Base-by-base conservation (phyloP, 805 yeast genomes). In the Myxozyma monticola region DNA sequence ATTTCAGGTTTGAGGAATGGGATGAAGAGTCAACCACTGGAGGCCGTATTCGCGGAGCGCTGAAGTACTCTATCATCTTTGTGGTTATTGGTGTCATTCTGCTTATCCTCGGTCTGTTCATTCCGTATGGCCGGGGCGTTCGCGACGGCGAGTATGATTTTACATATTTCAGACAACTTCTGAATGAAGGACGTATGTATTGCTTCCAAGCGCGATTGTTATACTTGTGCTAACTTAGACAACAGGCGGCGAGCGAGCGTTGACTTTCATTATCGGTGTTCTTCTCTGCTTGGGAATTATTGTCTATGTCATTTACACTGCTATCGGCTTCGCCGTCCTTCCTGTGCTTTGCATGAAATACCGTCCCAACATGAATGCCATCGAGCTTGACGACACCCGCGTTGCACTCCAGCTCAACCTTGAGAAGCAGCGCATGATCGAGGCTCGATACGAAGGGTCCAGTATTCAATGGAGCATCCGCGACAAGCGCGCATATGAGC, bases 391-490 rank as follows among this genome's bases (percentile, higher is more conserved):
- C 31, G 56, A 51, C 31, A 52, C 58, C 10, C 52, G 59, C 14
- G 45, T 57, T 9, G 48, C 60, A 2, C 49, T 60, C 8, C 55
- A 46, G 24, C 49, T 57, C 18, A 60, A 60, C 42, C 54, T 57
- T n/a, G 63, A 60, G 48, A 54, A 58, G 45, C 63, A 60, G 48
- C 56, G 63, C n/a, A 49, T 57, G 51, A 56, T 60, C n/a, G 63
- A 60, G 29, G 48, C 50, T 10, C 53, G 55, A 14, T 54, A 60
- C 40, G 60, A 60, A 36, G 54, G 59, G 7, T 36, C 53, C 8
- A 36, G 49, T 17, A 45, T 40, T 12, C 54, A 46, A 17, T 60
- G 63, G 63, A 56, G 58, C 42, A 41, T 60, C 14, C 47, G 63
- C 20, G 63, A 60, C 44, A 51, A 57, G 30, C 51, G 63, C 21